Percentiles rank a stretch among this genome's conserved stretches.
phyloP scores from a whole-genome alignment of 345 rosid species.

The Hirschfeldia incana region DNA sequence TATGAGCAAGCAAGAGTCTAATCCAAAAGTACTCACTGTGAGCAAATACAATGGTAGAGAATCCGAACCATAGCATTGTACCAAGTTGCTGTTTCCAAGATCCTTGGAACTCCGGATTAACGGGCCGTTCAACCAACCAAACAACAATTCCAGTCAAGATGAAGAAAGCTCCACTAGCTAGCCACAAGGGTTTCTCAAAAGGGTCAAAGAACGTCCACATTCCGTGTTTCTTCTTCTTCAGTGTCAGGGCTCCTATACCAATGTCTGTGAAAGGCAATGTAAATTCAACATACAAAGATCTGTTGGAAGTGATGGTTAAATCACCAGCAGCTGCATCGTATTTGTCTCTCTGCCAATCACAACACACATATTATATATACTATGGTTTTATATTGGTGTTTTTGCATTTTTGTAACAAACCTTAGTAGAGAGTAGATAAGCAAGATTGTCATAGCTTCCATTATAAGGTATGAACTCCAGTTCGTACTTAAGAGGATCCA shows the following conservation, averaged over 20 bases:
- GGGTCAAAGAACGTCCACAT: neutral
- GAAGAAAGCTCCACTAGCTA: neutral
- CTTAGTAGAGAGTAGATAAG: neutral
- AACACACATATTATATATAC: neutral
- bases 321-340: slow-evolving; percentile 2
- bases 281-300: neutral
- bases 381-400: neutral
- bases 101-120: slow-evolving; percentile 32
- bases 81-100: slow-evolving; percentile 30
- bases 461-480: neutral
- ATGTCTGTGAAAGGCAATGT: neutral
- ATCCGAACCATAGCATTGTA: slow-evolving; percentile 26
- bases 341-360: neutral
- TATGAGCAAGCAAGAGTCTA: no score
- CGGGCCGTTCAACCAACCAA: neutral
- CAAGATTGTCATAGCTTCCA: neutral
- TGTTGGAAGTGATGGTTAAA: neutral
- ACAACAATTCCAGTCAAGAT: neutral
- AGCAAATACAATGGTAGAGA: slow-evolving; percentile 34
- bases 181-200: neutral
- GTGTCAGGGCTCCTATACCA: neutral
- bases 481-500: neutral
- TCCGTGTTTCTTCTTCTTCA: neutral
- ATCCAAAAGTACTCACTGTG: slow-evolving; percentile 7
- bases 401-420: neutral